Evolutionary conservation across 2,329 filamentous ascomycete species (phyloP), one percentile per base, ranked within the genome.

Genomic region (Alternaria sp.): DNA sequence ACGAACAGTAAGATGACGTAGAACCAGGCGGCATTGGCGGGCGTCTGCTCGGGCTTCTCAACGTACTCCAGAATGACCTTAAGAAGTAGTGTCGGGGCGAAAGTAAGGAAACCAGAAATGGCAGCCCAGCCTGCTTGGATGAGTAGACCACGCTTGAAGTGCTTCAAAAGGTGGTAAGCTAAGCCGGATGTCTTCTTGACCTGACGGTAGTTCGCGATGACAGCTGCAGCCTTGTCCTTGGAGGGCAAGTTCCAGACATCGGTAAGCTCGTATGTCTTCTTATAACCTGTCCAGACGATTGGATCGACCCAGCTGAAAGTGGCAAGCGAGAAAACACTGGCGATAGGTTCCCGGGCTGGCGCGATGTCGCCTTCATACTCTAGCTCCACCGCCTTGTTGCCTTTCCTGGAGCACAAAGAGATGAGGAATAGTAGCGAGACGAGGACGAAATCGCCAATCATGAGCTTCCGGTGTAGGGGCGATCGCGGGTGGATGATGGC

Each of bases 51-150:
- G 1, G 94, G 93, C 59, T 91, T 85, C 81, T 99, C 93, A n/a
- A 98, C 91, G 74, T 96, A 97, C 79, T 97, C 90, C 26, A 99
- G 85, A 64, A 99, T 98, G 15, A 91, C 91, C 77, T 94, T 95
- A 44, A 99, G 86, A 19, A 99, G 87, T 51, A 99, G 84, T 3
- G 96, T 99, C 1, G 96, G 96, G 13, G 92, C 89, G 81, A 98
- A 99, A 3, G 92, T 94, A 69, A 98, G 91, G 40, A 96, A 79
- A 19, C 93, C 93, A 9, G 90, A 90, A 17, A 97, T 83, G 3
- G 90, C 86, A 17, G 94, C 94, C 88, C 93, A 96, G 17, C 85
- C 80, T 64, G 91, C 93, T 79, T 99, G 96, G 23, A 90, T 83
- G 10, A 96, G 69, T 12, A 99, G 84, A 62, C 88, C 86, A 25